Evolutionary conservation across 208 protist species (phyloP), one percentile per base, ranked within the genome.

Genomic region (Leptomonas seymouri): DNA sequence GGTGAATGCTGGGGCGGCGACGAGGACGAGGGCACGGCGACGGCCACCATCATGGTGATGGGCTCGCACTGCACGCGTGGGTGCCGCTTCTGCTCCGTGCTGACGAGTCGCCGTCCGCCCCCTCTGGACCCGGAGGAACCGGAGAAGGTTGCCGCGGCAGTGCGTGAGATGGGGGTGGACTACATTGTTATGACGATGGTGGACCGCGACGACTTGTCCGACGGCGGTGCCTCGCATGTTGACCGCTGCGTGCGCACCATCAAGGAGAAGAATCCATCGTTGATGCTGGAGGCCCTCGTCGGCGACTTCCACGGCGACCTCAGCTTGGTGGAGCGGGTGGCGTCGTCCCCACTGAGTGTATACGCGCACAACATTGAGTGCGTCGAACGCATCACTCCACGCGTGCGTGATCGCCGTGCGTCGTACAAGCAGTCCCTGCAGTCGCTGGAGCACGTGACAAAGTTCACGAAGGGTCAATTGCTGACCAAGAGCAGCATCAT

Each of bases 361-460:
- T 99, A 98, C 79, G 98, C 98, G 20, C 98, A 99, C 88, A 99
- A 99, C 82, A 97, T 99, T 68, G 98, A 99, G 85, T 98, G 96
- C 56, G 96, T 99, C 11, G 96, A 99, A 82, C 86, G 91, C 25
- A 83, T 96, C 58, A 93, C 93, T 8, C 81, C 90, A 6, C 85
- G 88, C 42, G 98, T 99, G 36, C 86, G 98, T 14, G 98, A 99
- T 78, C 79, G 93, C 12, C 87, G 98, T 5, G 98, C 98, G 6
- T 85, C 93, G 20, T 99, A 99, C 76, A 49, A 66, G 57, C 98
- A 99, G 86, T 99, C 96, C 1, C 80, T 99, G 16, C 67, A 81
- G 11, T 95, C 98, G 7, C 88, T 99, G 16, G 84, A 97, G 71
- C 82, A 93, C 63, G 90, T 93, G n/a, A 97, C 88, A 15, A 94